Evolutionary conservation across 78 protist species (phyloP).

Genomic region (Cavenderia fasciculata): DNA sequence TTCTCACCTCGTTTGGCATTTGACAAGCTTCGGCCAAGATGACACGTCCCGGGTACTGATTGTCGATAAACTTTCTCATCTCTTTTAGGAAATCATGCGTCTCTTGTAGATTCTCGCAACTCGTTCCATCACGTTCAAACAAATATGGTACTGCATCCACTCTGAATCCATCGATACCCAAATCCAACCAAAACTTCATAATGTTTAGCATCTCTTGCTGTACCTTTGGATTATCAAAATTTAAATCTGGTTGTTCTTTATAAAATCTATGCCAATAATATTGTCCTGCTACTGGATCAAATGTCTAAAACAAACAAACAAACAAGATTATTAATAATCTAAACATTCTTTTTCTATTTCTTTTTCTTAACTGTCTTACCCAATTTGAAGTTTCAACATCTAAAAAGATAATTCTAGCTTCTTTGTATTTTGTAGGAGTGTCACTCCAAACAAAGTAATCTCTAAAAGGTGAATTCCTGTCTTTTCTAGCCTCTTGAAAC

Average conservation of each 20-base stretch:
- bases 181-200: constrained; percentile 84
- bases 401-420: constrained; percentile 83
- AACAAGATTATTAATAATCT: neutral
- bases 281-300: constrained; percentile 78
- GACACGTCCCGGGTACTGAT: constrained; percentile 73
- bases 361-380: constrained; percentile 3
- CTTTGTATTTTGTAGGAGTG: constrained; percentile 45
- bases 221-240: constrained; percentile 86
- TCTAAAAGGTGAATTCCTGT: constrained; percentile 62
- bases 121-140: constrained; percentile 85
- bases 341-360: neutral
- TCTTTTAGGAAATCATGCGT: constrained; percentile 83
- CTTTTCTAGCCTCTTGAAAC: constrained; percentile 84
- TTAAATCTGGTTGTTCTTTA: constrained; percentile 88
- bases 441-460: constrained; percentile 89
- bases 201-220: constrained; percentile 83
- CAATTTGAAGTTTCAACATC: constrained; percentile 87
- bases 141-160: constrained; percentile 91
- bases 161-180: constrained; percentile 90
- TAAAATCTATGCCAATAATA: constrained; percentile 91
- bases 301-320: constrained; percentile 51
- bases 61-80: constrained; percentile 79
- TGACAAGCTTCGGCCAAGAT: constrained; percentile 88
- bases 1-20: constrained; percentile 82
- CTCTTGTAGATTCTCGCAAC: constrained; percentile 89